phyloP scores from a whole-genome alignment of 768 basidiomycete species.

The Serendipita sp. region DNA sequence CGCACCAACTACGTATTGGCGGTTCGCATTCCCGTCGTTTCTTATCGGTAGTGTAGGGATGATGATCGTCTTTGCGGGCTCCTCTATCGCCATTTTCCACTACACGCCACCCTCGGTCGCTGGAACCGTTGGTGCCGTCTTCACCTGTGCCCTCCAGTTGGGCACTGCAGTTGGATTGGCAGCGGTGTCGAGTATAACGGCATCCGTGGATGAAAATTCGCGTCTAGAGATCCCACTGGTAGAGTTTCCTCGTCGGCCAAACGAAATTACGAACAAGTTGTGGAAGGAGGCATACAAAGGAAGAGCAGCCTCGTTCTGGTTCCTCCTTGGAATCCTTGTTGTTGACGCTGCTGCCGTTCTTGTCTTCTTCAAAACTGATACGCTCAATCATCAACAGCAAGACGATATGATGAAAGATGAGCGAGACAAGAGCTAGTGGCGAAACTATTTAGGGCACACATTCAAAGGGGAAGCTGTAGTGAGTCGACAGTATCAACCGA shows the following conservation, averaged over 20 bases:
- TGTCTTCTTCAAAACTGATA: background rate
- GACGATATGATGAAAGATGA: too few species aligned
- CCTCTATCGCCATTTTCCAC: conserved; percentile 37
- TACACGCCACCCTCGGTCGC: conserved; percentile 31
- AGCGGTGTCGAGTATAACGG: conserved; percentile 32
- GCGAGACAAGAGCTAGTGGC: too few species aligned
- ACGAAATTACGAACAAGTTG: background rate
- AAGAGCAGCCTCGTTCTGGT: background rate
- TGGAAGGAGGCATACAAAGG: background rate
- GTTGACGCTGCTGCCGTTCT: background rate
- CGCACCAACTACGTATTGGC: conserved; percentile 28
- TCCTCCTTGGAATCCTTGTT: background rate
- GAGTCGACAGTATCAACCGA: too few species aligned
- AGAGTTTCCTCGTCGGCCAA: background rate
- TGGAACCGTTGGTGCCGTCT: conserved; percentile 40
- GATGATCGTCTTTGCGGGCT: conserved; percentile 30
- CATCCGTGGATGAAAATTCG: conserved; percentile 23
- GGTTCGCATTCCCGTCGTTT: conserved; percentile 34
- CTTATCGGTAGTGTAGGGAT: conserved; percentile 31
- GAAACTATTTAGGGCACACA: too few species aligned
- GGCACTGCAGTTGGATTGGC: conserved; percentile 37
- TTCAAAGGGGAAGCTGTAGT: too few species aligned
- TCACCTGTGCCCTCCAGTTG: conserved; percentile 37
- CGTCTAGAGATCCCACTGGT: background rate
- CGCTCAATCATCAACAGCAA: too few species aligned